Evolutionary conservation across 75 land plant genomes (phyloP), one percentile per base, ranked within the genome.

Genomic region (Picea sitchensis): DNA sequence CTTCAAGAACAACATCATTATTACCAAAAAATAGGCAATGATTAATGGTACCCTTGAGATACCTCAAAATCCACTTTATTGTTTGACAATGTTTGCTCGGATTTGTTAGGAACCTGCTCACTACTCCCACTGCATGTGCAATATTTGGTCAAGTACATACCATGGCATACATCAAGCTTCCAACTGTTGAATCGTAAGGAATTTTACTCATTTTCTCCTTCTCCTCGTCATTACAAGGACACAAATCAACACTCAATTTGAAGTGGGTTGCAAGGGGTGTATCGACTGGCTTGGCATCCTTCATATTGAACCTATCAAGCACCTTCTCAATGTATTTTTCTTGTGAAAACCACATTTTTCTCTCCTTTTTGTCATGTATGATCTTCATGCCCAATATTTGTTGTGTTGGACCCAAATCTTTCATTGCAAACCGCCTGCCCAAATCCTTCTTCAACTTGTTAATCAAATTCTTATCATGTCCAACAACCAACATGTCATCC

Each of bases 401-500:
- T 18, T 80, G 65, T 75, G 77, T 69, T 69, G 72, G 64, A 74
- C 80, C 71, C 5, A 76, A 81, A 32, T 77, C 75, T 75, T 82
- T 83, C 81, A 77, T 82, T 14, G 3, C 79, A 80, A 80, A 80
- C n/a, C 57, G 30, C 2, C 58, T 63, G 2, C 75, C 61, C 77
- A 83, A 78, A 41, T 79, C 2, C 20, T 75, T 31, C 59, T 84
- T 71, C 31, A 80, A 71, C 21, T 47, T 23, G 34, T 56, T 38
- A 51, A 82, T 61, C 11, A 32, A 4, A 54, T 47, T 30, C 34
- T 58, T 73, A 80, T 81, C 78, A 1, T 81, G 14, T 26, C 80
- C 30, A 38, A 68, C 80, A 34, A 82, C 44, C 14, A 86, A 54
- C 76, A 76, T 82, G 75, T 83, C 84, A 80, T 86, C 80, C 2